phyloP scores from a whole-genome alignment of 1,284 basidiomycete genomes.

The Stygiomarasmius scandens region DNA sequence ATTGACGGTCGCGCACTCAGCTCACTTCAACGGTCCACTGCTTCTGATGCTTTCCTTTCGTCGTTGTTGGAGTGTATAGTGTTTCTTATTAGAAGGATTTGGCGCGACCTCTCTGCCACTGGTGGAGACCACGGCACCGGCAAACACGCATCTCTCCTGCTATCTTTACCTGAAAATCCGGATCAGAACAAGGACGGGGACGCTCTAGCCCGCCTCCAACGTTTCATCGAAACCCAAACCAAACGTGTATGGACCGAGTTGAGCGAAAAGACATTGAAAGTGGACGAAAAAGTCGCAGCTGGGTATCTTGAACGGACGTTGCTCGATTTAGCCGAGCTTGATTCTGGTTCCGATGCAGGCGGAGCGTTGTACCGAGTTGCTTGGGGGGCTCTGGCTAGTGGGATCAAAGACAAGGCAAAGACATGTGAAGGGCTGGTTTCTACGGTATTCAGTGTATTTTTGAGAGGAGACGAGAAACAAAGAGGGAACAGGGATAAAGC shows the following conservation, averaged over 20 bases:
- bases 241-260: slow-evolving; percentile 54
- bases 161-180: not conserved
- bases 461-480: not conserved
- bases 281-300: slow-evolving; percentile 49
- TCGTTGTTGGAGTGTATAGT: slow-evolving; percentile 72
- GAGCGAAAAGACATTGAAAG: slow-evolving; percentile 41
- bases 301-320: slow-evolving; percentile 47
- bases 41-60: slow-evolving; percentile 64
- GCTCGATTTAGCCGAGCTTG: slow-evolving; percentile 41
- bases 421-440: slow-evolving; percentile 38
- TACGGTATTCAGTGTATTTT: slow-evolving; percentile 44
- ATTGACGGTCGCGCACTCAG: slow-evolving; percentile 66
- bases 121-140: slow-evolving; percentile 12
- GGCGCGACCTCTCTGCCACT: slow-evolving; percentile 16
- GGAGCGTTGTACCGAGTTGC: slow-evolving; percentile 42
- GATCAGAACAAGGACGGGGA: slow-evolving; percentile 20
- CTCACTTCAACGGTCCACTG: slow-evolving; percentile 50
- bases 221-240: slow-evolving; percentile 50
- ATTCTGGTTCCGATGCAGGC: slow-evolving; percentile 39
- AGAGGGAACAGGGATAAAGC: slow-evolving; percentile 20
- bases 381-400: slow-evolving; percentile 43
- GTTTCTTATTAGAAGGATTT: slow-evolving; percentile 53
- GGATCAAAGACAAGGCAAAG: slow-evolving; percentile 23
- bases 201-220: no score
- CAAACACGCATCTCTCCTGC: no score